Evolutionary conservation across 2,329 filamentous ascomycete genomes (phyloP).

Genomic region (Triangularia setosa): DNA sequence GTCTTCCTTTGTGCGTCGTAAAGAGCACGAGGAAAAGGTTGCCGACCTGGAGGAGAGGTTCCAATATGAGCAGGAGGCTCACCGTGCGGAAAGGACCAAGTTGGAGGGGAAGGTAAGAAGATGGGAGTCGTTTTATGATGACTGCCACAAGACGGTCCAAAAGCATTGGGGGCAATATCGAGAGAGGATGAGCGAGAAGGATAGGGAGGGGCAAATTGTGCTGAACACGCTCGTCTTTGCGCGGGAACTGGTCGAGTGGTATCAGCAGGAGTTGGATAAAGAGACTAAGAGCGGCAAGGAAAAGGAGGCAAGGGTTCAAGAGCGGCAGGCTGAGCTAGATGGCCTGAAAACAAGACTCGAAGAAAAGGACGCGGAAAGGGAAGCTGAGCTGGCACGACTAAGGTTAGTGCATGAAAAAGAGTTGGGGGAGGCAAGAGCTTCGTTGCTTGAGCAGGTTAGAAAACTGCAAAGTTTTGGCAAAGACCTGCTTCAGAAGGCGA

Average conservation of each 20-base stretch:
- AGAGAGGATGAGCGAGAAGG: not conserved
- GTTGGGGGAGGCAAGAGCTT: not conserved
- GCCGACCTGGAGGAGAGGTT: too few species aligned
- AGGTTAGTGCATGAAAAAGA: not conserved
- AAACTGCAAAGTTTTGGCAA: not conserved
- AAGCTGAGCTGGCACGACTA: not conserved
- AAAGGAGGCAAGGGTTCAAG: not conserved
- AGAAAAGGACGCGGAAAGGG: not conserved
- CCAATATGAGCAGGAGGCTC: not conserved
- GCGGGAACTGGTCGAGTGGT: not conserved
- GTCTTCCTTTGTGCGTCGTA: not conserved
- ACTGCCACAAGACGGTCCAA: not conserved
- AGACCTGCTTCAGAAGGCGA: not conserved
- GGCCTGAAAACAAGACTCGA: not conserved
- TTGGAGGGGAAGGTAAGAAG: not conserved
- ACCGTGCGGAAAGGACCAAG: not conserved
- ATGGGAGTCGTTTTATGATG: not conserved
- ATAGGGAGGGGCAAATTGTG: not conserved
- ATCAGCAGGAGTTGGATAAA: not conserved
- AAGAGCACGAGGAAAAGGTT: too few species aligned
- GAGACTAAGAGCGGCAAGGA: not conserved
- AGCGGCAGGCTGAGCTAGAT: not conserved
- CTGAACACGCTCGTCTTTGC: not conserved
- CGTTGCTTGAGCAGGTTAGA: not conserved
- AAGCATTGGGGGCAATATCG: not conserved